Evolutionary conservation across 2,329 filamentous ascomycete species (phyloP).

Genomic region (Trichoderma cornu-damae): DNA sequence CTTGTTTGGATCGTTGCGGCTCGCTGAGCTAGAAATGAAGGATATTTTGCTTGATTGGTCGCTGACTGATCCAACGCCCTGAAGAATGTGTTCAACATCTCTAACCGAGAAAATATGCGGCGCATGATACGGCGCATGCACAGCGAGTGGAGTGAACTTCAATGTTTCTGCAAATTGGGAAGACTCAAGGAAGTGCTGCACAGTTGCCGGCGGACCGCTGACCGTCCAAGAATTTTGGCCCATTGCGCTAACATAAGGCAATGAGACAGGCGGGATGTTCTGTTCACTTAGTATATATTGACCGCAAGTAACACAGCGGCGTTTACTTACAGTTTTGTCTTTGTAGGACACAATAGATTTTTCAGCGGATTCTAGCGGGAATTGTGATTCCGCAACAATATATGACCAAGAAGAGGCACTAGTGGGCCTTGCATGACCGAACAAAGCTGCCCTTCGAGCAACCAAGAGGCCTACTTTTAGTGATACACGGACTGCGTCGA

Average conservation of each 20-base stretch:
- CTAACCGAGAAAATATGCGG: slow-evolving; percentile 4
- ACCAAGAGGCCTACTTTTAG: slow-evolving; percentile 10
- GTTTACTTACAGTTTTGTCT: background rate
- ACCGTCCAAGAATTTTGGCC: slow-evolving; percentile 8
- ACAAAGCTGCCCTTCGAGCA: slow-evolving; percentile 11
- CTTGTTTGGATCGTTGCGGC: background rate
- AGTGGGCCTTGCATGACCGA: background rate
- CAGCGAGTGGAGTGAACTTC: background rate
- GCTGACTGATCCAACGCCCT: background rate
- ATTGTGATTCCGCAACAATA: slow-evolving; percentile 1
- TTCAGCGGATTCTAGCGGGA: slow-evolving; percentile 1
- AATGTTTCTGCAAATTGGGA: background rate
- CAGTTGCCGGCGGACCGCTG: slow-evolving; percentile 7
- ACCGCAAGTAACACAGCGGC: too few relatives aligned
- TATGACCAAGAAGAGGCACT: slow-evolving; percentile 9
- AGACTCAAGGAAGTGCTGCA: background rate
- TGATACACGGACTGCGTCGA: slow-evolving; percentile 12
- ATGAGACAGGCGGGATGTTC: slow-evolving; percentile 1
- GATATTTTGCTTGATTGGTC: background rate
- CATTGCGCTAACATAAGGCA: slow-evolving; percentile 13
- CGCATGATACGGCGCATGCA: slow-evolving; percentile 9
- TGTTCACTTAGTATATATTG: background rate
- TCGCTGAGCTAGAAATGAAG: background rate
- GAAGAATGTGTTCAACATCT: slow-evolving; percentile 7
- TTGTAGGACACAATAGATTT: background rate